These are phyloP conservation scores for Yamadazyma diospyri DNA, from an alignment of 1,139 yeast genomes.

Conservation along the genomic window DNA sequence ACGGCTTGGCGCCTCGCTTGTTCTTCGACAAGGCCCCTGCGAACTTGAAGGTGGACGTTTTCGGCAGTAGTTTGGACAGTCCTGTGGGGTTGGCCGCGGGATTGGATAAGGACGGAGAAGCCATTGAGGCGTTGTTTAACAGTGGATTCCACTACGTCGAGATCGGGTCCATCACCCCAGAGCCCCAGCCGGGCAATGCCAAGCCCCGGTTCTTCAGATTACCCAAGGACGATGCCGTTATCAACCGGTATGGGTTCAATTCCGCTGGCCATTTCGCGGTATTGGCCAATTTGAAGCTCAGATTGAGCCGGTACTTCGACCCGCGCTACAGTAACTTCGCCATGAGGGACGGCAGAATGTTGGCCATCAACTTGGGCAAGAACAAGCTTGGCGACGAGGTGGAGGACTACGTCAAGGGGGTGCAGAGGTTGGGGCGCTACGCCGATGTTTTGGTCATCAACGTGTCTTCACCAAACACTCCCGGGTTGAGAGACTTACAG, in stretches of 20 bases:
- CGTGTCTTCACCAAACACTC: constrained; percentile 96
- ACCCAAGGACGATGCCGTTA: constrained; percentile 82
- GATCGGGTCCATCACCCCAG: constrained; percentile 90
- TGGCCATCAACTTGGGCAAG: constrained; percentile 87
- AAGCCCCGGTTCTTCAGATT: constrained; percentile 85
- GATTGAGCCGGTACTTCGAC: constrained; percentile 47
- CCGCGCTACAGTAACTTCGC: constrained; percentile 51
- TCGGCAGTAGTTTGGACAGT: constrained; percentile 59
- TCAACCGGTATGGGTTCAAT: constrained; percentile 92
- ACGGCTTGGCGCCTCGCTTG: constrained; percentile 64
- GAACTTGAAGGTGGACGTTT: constrained; percentile 55
- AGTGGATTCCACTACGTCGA: constrained; percentile 89
- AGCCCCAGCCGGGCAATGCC: constrained; percentile 93
- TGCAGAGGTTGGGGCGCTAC: constrained; percentile 69
- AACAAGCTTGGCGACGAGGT: constrained; percentile 90
- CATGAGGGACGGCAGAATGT: constrained; percentile 58
- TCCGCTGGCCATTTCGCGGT: constrained; percentile 84
- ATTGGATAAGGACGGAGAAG: constrained; percentile 90
- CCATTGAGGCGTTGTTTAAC: constrained; percentile 76
- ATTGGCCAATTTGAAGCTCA: constrained; percentile 56
- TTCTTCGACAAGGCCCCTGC: constrained; percentile 43
- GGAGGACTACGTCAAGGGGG: constrained; percentile 81
- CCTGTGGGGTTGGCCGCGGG: constrained; percentile 98
- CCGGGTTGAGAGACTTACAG: constrained; percentile 88
- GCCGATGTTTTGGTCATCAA: constrained; percentile 90